Evolutionary conservation across 2,329 filamentous ascomycete genomes (phyloP).

Genomic region (Dothiorella sarmentorum): DNA sequence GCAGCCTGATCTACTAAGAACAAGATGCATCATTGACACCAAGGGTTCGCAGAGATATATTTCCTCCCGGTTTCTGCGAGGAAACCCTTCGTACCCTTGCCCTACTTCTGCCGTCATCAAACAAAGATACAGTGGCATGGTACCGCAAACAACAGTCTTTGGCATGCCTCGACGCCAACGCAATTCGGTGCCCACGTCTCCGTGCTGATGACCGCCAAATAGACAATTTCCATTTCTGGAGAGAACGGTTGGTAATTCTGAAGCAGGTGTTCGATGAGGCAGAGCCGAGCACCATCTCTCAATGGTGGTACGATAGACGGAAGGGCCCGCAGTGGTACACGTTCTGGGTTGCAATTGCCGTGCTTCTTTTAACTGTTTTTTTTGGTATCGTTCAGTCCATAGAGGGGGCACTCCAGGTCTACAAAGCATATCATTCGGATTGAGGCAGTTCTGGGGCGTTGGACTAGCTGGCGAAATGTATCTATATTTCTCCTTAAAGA

Average conservation of each 20-base stretch:
- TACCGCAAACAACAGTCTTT: conserved; percentile 19
- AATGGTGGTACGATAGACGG: conserved; percentile 45
- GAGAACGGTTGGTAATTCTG: conserved; percentile 42
- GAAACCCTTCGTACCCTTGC: conserved; percentile 40
- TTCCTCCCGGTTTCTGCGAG: conserved; percentile 31
- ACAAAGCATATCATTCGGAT: conserved; percentile 19
- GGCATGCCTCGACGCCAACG: conserved; percentile 27
- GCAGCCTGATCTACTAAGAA: neutral
- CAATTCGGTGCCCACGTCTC: conserved; percentile 31
- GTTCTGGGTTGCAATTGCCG: conserved; percentile 44
- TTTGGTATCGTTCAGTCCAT: conserved; percentile 44
- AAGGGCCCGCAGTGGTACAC: conserved; percentile 46
- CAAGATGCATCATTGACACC: no score
- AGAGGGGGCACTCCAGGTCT: conserved; percentile 42
- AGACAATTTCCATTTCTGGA: conserved; percentile 39
- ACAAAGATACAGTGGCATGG: conserved; percentile 26
- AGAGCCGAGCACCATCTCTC: conserved; percentile 32
- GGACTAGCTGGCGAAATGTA: no score
- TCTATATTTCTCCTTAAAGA: no score
- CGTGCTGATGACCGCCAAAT: conserved; percentile 33
- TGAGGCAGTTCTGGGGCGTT: no score
- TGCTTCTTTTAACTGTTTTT: conserved; percentile 35
- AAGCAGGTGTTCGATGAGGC: conserved; percentile 44
- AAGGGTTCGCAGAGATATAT: conserved; percentile 28
- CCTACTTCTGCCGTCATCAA: conserved; percentile 36